phyloP scores from a whole-genome alignment of 176 grass and related monocot genomes.

The Secale cereale region DNA sequence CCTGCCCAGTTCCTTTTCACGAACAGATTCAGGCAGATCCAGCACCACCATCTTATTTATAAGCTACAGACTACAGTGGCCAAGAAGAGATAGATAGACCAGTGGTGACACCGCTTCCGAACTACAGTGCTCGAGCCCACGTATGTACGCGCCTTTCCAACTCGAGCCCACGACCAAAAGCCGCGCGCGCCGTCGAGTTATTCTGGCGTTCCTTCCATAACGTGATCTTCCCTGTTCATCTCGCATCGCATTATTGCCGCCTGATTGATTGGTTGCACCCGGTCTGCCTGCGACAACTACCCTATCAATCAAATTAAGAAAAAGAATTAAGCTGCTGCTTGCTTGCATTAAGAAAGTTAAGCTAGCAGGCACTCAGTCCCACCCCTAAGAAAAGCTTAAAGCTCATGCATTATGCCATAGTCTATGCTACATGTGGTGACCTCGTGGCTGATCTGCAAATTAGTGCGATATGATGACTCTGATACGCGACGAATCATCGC shows the following conservation, averaged over 20 bases:
- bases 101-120: no score
- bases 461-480: constrained; percentile 26
- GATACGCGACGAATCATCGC: background rate
- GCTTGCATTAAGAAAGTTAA: background rate
- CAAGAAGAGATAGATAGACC: no score
- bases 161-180: background rate
- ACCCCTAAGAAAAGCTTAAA: constrained; percentile 16
- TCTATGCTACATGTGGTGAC: constrained; percentile 12
- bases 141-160: no score
- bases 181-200: background rate
- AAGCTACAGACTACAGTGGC: background rate
- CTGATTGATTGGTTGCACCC: constrained; percentile 9
- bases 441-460: constrained; percentile 11
- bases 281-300: background rate
- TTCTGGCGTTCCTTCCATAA: background rate
- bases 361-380: background rate
- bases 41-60: background rate
- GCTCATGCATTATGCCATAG: background rate
- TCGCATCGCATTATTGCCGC: constrained; percentile 4
- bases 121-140: background rate
- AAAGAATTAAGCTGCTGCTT: background rate
- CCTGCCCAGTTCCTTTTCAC: background rate
- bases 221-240: background rate
- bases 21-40: background rate
- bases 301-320: background rate